A percentile compares a stretch with the other conserved stretches of the same genome.
Conservation (phyloP, 1,284 basidiomycete species). For the Boletus semigastroideus region DNA sequence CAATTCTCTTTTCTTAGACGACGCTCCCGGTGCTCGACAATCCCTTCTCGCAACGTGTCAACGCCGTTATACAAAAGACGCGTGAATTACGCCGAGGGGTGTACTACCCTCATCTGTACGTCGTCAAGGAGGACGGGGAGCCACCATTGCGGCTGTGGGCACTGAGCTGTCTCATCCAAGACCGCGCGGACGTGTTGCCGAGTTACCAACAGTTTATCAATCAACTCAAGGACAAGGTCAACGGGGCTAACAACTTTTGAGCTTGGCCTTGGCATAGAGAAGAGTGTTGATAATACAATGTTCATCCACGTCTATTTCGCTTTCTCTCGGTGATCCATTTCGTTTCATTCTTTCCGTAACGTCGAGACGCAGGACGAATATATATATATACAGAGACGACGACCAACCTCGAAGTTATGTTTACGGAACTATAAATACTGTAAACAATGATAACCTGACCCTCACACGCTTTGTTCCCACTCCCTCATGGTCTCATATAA, state of each 20-base stretch:
- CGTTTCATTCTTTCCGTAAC: neutral
- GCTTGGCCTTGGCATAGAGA: neutral
- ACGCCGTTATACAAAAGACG: constrained; percentile 91
- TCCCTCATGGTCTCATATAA: constrained; percentile 11
- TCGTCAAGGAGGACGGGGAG: constrained; percentile 98
- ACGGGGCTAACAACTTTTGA: constrained; percentile 36
- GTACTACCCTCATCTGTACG: constrained; percentile 93
- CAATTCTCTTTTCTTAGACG: constrained; percentile 45
- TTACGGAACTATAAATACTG: too few species aligned
- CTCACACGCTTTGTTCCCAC: too few species aligned
- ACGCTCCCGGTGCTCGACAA: constrained; percentile 91
- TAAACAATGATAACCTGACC: too few species aligned
- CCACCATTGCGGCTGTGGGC: constrained; percentile 94
- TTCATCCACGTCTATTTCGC: neutral
- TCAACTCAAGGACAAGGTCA: constrained; percentile 72
- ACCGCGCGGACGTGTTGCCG: constrained; percentile 91
- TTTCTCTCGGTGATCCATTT: neutral
- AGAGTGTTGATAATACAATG: neutral
- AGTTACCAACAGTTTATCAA: constrained; percentile 94
- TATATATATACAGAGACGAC: neutral
- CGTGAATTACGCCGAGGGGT: constrained; percentile 87
- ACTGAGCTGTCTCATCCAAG: constrained; percentile 91
- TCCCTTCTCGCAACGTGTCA: constrained; percentile 89
- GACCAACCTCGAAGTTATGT: too few species aligned
- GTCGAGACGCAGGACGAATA: neutral